phyloP scores from a whole-genome alignment of 768 basidiomycete species.

The Termitomyces sp. region DNA sequence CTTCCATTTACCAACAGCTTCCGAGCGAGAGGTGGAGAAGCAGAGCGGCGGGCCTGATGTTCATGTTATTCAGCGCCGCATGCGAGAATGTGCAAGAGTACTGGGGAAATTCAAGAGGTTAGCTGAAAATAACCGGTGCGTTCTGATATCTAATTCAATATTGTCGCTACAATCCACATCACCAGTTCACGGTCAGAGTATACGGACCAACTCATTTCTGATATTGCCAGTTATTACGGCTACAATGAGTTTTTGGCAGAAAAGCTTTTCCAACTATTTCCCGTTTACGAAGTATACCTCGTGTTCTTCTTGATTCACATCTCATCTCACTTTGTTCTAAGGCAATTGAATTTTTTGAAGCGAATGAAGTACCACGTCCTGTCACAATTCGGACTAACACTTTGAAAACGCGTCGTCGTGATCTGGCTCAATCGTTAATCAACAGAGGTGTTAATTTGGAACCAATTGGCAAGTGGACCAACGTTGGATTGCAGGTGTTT shows the following conservation, averaged over 20 bases:
- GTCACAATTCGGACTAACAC: slow-evolving; percentile 99
- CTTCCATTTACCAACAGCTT: slow-evolving; percentile 65
- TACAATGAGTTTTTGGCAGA: slow-evolving; percentile 95
- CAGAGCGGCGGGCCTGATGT: slow-evolving; percentile 65
- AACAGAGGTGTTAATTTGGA: slow-evolving; percentile 97
- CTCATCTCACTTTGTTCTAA: slow-evolving; percentile 24
- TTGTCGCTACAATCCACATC: background rate
- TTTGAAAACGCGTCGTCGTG: slow-evolving; percentile 85
- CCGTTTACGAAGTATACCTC: slow-evolving; percentile 75
- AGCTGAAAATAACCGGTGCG: slow-evolving; percentile 65
- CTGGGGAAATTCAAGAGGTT: slow-evolving; percentile 68
- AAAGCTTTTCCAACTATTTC: slow-evolving; percentile 91
- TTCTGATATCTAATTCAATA: slow-evolving; percentile 6
- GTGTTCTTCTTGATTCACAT: slow-evolving; percentile 3
- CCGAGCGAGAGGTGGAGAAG: slow-evolving; percentile 72
- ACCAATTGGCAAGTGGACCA: slow-evolving; percentile 99
- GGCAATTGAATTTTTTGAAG: slow-evolving; percentile 98
- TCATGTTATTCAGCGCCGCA: slow-evolving; percentile 70
- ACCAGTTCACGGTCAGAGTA: slow-evolving; percentile 86
- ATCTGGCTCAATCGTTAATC: slow-evolving; percentile 89
- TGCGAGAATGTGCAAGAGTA: slow-evolving; percentile 71
- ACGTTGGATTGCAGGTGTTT: slow-evolving; percentile 98
- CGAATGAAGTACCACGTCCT: slow-evolving; percentile 92
- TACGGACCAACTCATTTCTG: slow-evolving; percentile 77
- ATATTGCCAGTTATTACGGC: slow-evolving; percentile 94